A percentile compares a stretch with the other conserved stretches of the same genome.
phyloP scores from a whole-genome alignment of 352 stramenopile species.

The Albugo candida region DNA sequence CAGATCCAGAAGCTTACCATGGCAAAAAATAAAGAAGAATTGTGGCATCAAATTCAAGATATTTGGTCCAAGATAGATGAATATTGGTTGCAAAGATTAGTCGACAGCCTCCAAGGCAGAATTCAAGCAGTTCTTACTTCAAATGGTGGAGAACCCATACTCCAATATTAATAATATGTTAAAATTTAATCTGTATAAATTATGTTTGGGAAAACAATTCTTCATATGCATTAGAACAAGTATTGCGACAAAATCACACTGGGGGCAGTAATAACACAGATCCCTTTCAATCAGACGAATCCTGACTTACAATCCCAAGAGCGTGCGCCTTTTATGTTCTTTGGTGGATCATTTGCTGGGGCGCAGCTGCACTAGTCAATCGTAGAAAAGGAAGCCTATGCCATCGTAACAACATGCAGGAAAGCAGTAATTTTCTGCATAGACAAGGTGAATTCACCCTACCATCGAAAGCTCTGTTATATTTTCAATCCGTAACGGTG shows the following conservation, averaged over 20 bases:
- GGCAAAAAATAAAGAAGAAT: no score
- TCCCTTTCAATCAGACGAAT: neutral
- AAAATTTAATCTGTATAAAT: no score
- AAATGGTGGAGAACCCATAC: no score
- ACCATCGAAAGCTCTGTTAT: conserved; percentile 13
- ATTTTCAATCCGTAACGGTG: conserved; percentile 3
- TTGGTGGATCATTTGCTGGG: conserved; percentile 2
- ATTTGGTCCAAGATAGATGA: no score
- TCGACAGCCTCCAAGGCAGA: no score
- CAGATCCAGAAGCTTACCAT: no score
- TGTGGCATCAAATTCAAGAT: no score
- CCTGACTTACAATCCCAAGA: conserved; percentile 2
- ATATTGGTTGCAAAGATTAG: no score
- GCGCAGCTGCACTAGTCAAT: conserved; percentile 3
- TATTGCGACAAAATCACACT: neutral
- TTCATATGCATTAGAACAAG: neutral
- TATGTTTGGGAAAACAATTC: no score
- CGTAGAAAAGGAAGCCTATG: conserved; percentile 11
- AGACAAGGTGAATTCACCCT: conserved; percentile 3
- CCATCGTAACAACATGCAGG: conserved; percentile 2
- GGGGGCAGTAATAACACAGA: conserved; percentile 5
- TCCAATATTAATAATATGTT: no score
- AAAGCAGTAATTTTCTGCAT: conserved; percentile 7
- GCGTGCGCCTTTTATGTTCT: conserved; percentile 1
- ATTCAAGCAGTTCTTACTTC: no score